Conservation (phyloP, 140 eudicot genomes). For the Bidens hawaiensis region DNA sequence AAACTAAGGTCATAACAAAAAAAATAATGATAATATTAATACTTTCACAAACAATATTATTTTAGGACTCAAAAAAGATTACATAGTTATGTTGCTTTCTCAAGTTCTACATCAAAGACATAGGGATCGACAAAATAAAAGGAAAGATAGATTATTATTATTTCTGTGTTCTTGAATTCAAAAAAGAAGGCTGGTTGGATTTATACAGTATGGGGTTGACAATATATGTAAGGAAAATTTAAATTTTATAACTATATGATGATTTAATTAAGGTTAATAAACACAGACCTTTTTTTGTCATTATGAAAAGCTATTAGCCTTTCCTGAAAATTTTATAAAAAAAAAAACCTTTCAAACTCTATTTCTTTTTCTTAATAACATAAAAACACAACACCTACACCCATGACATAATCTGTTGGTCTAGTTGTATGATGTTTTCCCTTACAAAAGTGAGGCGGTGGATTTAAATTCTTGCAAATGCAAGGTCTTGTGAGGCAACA, state of each 20-base stretch:
- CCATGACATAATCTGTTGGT: no score
- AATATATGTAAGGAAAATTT: neutral
- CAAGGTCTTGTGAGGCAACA: no score
- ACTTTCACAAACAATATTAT: neutral
- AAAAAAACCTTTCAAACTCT: neutral
- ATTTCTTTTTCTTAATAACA: neutral
- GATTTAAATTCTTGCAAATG: no score
- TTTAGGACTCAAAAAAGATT: neutral
- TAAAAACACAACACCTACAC: neutral
- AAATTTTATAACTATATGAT: neutral
- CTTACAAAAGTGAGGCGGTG: no score
- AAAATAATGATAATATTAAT: neutral
- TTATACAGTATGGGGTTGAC: neutral
- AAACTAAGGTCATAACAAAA: conserved; percentile 2
- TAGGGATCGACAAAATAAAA: neutral
- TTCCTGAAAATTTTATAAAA: neutral
- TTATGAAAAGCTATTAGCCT: neutral
- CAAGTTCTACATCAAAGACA: neutral
- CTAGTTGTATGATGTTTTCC: no score
- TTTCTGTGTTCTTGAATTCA: neutral
- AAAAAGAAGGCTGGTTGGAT: neutral
- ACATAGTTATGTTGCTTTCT: neutral
- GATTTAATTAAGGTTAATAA: neutral
- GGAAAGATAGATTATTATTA: neutral
- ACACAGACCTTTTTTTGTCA: neutral